Conservation (phyloP, 148 eudicot species). For the Silene uniflora region DNA sequence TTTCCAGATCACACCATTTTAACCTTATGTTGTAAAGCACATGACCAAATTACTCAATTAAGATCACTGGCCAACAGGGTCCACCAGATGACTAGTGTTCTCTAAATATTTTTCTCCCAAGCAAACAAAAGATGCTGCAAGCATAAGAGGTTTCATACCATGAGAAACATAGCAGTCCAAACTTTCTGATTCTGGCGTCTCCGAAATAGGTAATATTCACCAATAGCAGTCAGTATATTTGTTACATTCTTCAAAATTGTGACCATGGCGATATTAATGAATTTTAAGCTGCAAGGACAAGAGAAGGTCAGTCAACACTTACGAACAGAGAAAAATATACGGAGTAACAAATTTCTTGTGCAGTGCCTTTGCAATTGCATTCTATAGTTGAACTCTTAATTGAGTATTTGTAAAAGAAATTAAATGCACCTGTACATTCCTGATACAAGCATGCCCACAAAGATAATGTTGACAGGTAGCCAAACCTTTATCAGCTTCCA, state of each 20-base stretch:
- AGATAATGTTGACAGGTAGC: constrained; percentile 80
- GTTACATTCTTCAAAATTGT: constrained; percentile 87
- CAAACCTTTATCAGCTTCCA: constrained; percentile 79
- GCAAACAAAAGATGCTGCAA: constrained; percentile 8
- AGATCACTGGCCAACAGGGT: background rate
- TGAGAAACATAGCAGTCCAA: constrained; percentile 80
- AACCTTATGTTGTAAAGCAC: no score
- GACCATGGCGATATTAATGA: constrained; percentile 85
- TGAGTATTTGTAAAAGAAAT: background rate
- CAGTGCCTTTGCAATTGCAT: background rate
- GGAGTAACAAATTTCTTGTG: background rate
- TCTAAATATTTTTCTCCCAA: background rate
- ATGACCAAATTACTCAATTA: background rate
- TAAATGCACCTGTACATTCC: constrained; percentile 72
- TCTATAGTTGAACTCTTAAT: background rate
- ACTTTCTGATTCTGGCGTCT: constrained; percentile 75
- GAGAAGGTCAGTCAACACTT: constrained; percentile 13
- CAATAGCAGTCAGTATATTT: constrained; percentile 71
- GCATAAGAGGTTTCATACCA: constrained; percentile 41
- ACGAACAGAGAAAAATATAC: background rate
- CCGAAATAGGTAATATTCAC: constrained; percentile 65
- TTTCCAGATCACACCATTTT: no score
- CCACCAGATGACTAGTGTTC: background rate
- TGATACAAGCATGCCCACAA: constrained; percentile 86
- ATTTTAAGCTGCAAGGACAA: constrained; percentile 60